phyloP scores from a whole-genome alignment of 73 alveolate species.

The Blepharisma japonicum region DNA sequence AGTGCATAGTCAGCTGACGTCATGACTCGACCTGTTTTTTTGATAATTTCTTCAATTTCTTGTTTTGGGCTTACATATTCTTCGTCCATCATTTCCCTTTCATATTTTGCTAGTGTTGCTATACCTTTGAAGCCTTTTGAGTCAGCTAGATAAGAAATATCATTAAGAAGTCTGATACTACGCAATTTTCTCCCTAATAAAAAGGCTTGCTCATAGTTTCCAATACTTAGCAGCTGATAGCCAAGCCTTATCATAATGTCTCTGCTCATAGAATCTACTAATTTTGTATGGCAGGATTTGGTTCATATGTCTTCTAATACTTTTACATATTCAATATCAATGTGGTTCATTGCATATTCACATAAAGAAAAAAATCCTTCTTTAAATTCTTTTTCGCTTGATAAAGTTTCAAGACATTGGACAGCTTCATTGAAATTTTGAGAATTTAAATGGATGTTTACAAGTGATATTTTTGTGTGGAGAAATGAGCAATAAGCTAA shows the following conservation, averaged over 20 bases:
- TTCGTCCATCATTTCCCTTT: constrained; percentile 11
- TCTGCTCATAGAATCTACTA: neutral
- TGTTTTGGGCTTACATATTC: constrained; percentile 5
- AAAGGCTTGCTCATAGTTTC: constrained; percentile 21
- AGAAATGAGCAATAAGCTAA: neutral
- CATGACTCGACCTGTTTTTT: constrained; percentile 16
- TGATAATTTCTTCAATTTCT: constrained; percentile 8
- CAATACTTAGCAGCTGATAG: neutral
- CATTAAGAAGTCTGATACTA: constrained; percentile 15
- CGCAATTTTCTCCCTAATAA: constrained; percentile 18
- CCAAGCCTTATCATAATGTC: constrained; percentile 7
- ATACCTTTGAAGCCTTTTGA: constrained; percentile 29
- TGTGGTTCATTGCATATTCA: neutral
- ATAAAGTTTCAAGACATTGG: neutral
- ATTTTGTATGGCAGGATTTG: neutral
- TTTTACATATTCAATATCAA: neutral
- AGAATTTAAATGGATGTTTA: neutral
- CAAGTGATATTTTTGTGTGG: neutral
- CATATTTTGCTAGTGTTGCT: constrained; percentile 29
- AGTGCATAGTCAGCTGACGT: constrained; percentile 13
- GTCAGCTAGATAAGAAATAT: constrained; percentile 25
- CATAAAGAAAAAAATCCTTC: constrained; percentile 3
- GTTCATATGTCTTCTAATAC: constrained; percentile 11
- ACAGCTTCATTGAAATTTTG: constrained; percentile 12
- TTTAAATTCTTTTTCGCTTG: neutral